phyloP scores from a whole-genome alignment of 306 rosid genomes.

The Oemleria cerasiformis region DNA sequence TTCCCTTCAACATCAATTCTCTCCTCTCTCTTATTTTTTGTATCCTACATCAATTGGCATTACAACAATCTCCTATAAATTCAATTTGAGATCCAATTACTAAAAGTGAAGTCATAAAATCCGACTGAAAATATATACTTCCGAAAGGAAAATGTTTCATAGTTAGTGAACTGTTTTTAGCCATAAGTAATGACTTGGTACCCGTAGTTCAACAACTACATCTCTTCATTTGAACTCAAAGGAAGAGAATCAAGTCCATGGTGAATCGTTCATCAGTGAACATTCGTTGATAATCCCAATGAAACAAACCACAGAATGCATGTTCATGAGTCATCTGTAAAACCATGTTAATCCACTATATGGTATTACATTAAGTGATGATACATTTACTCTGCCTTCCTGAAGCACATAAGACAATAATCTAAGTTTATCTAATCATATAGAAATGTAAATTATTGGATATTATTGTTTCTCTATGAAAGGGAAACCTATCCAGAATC shows the following conservation, averaged over 20 bases:
- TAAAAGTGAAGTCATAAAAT: background rate
- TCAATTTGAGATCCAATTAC: constrained; percentile 9
- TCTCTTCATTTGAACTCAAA: background rate
- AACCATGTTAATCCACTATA: background rate
- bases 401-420: background rate
- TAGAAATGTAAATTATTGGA: background rate
- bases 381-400: background rate
- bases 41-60: background rate
- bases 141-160: background rate
- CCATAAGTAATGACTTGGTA: background rate
- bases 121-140: background rate
- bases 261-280: background rate
- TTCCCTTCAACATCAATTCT: background rate
- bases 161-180: background rate
- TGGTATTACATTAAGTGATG: background rate
- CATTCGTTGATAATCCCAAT: background rate
- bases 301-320: background rate
- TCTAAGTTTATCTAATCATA: background rate
- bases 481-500: background rate
- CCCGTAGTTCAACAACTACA: background rate
- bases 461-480: background rate
- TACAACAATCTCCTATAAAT: constrained; percentile 20
- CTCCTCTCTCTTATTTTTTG: background rate
- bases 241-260: background rate
- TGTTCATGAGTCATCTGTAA: background rate